These are phyloP conservation scores for Neofusicoccum cordaticola DNA, from an alignment of 2,329 filamentous ascomycete species.

Conservation along the genomic window DNA sequence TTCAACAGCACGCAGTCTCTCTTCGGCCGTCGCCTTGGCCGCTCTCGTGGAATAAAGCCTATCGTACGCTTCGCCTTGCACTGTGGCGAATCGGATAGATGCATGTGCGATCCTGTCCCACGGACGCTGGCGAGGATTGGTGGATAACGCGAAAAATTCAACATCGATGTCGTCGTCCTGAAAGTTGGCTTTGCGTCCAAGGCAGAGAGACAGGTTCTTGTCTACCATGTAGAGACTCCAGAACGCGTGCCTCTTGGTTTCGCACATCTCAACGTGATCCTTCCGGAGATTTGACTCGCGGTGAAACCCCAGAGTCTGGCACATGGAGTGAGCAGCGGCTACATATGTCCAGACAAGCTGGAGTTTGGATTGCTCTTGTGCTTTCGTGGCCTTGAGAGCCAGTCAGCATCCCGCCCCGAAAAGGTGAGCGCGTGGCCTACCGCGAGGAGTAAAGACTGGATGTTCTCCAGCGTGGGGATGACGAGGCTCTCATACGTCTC, in stretches of 20 bases:
- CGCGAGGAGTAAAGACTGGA: constrained; percentile 33
- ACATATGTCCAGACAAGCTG: constrained; percentile 1
- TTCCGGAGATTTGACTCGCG: constrained; percentile 34
- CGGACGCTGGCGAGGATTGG: constrained; percentile 14
- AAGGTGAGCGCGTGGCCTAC: constrained; percentile 11
- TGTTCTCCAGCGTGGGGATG: constrained; percentile 33
- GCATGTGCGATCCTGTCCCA: constrained; percentile 15
- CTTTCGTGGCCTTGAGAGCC: constrained; percentile 24
- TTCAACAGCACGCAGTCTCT: not conserved
- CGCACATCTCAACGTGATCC: constrained; percentile 29
- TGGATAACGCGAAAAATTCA: constrained; percentile 19
- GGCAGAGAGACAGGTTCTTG: constrained; percentile 36
- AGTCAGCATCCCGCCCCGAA: not conserved
- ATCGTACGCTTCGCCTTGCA: constrained; percentile 37
- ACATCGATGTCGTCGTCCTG: constrained; percentile 39
- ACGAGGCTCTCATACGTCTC: constrained; percentile 30
- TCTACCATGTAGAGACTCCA: constrained; percentile 40
- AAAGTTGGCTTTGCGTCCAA: constrained; percentile 36
- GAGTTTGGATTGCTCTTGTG: constrained; percentile 33
- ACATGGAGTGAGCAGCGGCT: constrained; percentile 22
- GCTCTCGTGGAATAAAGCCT: constrained; percentile 27
- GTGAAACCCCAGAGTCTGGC: constrained; percentile 36
- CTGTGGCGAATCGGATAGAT: constrained; percentile 33
- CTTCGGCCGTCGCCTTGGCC: not conserved
- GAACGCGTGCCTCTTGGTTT: constrained; percentile 32